A percentile compares a stretch with the other conserved stretches of the same genome.
Conservation (phyloP, 2,329 filamentous ascomycete genomes). For the Leptographium wingfieldii region DNA sequence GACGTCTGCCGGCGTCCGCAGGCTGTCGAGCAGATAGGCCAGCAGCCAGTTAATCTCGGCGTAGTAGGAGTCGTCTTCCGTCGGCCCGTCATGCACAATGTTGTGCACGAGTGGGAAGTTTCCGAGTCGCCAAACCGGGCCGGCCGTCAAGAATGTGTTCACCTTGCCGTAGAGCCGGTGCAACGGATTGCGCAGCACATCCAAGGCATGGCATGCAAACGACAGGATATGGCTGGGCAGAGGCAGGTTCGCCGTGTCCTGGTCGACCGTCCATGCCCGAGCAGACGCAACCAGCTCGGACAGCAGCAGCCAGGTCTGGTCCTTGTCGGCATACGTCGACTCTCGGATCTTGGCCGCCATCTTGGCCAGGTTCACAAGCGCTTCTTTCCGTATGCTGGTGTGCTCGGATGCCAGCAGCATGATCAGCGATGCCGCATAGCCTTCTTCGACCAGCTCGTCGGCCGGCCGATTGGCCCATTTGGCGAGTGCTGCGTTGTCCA, state of each 20-base stretch:
- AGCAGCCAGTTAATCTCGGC: constrained; percentile 65
- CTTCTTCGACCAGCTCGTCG: constrained; percentile 69
- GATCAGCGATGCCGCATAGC: constrained; percentile 56
- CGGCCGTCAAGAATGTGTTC: constrained; percentile 69
- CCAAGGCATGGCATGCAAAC: constrained; percentile 59
- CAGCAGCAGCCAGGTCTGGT: constrained; percentile 67
- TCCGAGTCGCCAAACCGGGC: constrained; percentile 62
- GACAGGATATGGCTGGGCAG: constrained; percentile 64
- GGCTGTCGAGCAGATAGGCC: constrained; percentile 53
- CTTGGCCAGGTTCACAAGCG: constrained; percentile 55
- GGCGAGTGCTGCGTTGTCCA: constrained; percentile 39
- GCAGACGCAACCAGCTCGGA: constrained; percentile 71
- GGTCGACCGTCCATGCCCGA: constrained; percentile 32
- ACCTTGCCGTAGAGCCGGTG: constrained; percentile 78
- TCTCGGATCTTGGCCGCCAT: constrained; percentile 50
- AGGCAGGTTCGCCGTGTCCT: constrained; percentile 21
- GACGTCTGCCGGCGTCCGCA: constrained; percentile 48
- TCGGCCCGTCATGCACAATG: constrained; percentile 51
- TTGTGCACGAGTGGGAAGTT: constrained; percentile 59
- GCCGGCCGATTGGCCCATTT: constrained; percentile 67
- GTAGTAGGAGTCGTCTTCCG: constrained; percentile 60
- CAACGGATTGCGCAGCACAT: constrained; percentile 61
- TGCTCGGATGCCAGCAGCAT: constrained; percentile 65
- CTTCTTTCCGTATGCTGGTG: constrained; percentile 65
- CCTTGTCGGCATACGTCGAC: constrained; percentile 61